These are phyloP conservation scores for Chrysanthemum lavandulifolium DNA, from an alignment of 129 eudicot species.

Conservation along the genomic window DNA sequence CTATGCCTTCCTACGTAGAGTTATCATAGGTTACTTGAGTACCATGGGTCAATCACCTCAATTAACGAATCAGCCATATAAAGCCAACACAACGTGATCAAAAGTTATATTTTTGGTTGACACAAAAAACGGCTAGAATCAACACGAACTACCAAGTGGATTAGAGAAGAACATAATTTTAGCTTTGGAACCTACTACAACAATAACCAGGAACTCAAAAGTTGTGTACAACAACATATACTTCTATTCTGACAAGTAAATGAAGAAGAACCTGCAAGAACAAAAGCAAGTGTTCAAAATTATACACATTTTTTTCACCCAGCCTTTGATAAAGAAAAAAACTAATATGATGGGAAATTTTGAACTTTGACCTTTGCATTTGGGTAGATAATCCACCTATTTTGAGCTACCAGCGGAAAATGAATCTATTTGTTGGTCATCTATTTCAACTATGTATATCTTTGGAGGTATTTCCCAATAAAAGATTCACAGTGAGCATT, in stretches of 20 bases:
- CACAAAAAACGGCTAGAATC: not conserved
- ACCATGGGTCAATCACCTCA: too few species aligned
- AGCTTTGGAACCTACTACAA: not conserved
- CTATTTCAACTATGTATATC: slow-evolving; percentile 60
- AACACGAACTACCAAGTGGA: not conserved
- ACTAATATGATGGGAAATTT: slow-evolving; percentile 2
- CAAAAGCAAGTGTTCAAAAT: slow-evolving; percentile 5
- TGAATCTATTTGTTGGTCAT: slow-evolving; percentile 37
- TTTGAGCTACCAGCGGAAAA: slow-evolving; percentile 43
- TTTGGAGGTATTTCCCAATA: slow-evolving; percentile 76
- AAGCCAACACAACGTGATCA: too few species aligned
- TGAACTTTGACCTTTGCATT: slow-evolving; percentile 22
- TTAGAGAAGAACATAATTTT: not conserved
- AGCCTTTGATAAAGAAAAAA: not conserved
- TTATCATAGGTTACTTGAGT: too few species aligned
- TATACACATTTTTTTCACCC: slow-evolving; percentile 4
- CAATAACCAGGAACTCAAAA: not conserved
- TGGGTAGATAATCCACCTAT: slow-evolving; percentile 19
- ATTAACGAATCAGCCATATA: too few species aligned
- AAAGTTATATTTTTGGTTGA: not conserved
- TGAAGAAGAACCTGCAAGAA: slow-evolving; percentile 12
- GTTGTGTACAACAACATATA: slow-evolving; percentile 11
- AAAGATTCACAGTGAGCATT: slow-evolving; percentile 1
- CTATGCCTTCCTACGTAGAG: too few species aligned
- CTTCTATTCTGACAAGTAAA: not conserved